These are phyloP conservation scores for Gaultheria prostrata DNA, from an alignment of 148 eudicot species.

Conservation along the genomic window DNA sequence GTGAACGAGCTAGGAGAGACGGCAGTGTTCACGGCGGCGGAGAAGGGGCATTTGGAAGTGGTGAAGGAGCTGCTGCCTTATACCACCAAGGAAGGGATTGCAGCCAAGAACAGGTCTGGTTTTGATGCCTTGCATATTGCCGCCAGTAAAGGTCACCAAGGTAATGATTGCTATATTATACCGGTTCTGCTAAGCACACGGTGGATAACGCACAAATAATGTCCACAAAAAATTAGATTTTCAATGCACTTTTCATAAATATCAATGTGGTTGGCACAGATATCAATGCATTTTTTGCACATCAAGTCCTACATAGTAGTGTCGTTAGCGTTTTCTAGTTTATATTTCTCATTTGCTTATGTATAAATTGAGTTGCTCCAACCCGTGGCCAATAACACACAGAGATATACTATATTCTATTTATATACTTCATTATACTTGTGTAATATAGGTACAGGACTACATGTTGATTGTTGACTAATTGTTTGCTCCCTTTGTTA, in stretches of 20 bases:
- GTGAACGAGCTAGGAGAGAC: constrained; percentile 80
- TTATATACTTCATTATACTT: too few species aligned
- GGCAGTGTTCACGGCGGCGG: constrained; percentile 63
- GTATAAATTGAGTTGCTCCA: not conserved
- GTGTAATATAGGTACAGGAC: not conserved
- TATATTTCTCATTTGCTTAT: not conserved
- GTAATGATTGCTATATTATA: constrained; percentile 24
- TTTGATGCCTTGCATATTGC: constrained; percentile 72
- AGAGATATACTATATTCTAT: not conserved
- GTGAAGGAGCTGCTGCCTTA: constrained; percentile 57
- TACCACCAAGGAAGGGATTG: constrained; percentile 53
- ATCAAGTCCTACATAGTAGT: not conserved
- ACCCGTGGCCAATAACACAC: not conserved
- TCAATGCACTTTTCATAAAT: not conserved
- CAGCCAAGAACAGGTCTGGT: constrained; percentile 49
- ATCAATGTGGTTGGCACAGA: not conserved
- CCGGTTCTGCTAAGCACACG: not conserved
- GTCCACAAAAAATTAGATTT: too few species aligned
- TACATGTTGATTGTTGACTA: too few species aligned
- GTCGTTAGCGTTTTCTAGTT: not conserved
- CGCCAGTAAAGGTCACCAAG: constrained; percentile 69
- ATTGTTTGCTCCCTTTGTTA: not conserved
- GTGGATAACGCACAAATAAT: not conserved
- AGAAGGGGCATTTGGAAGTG: constrained; percentile 55
- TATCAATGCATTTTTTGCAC: not conserved